These are phyloP conservation scores for Thraustochytrium striatum DNA, from an alignment of 352 stramenopile species.

Conservation along the genomic window DNA sequence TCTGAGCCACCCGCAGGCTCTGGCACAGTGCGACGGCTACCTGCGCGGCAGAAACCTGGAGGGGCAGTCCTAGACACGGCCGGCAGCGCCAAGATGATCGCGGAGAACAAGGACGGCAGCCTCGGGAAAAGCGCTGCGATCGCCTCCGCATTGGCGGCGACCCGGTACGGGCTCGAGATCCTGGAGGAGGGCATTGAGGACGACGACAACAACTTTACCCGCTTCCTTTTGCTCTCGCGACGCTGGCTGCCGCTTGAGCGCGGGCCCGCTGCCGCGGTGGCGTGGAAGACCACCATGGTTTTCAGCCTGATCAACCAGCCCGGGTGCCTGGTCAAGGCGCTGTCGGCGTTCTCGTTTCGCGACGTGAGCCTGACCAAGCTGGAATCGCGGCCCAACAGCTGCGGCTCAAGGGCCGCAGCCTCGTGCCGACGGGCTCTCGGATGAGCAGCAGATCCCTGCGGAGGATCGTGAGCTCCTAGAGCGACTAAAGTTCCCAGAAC, in stretches of 20 bases:
- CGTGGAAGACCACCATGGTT: slow-evolving; percentile 50
- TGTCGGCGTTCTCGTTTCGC: slow-evolving; percentile 43
- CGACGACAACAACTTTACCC: slow-evolving; percentile 86
- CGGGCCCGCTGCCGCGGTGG: not conserved
- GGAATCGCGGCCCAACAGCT: slow-evolving; percentile 49
- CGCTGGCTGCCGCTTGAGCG: slow-evolving; percentile 14
- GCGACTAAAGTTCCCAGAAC: not conserved
- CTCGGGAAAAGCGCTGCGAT: slow-evolving; percentile 73
- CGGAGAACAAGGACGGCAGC: slow-evolving; percentile 72
- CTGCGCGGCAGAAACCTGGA: slow-evolving; percentile 74
- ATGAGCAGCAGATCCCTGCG: slow-evolving; percentile 20
- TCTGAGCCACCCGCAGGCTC: slow-evolving; percentile 90
- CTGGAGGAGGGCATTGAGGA: slow-evolving; percentile 78
- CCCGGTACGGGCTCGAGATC: slow-evolving; percentile 86
- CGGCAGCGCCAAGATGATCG: slow-evolving; percentile 92
- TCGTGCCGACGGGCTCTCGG: not conserved
- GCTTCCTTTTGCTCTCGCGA: slow-evolving; percentile 78
- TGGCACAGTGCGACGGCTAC: slow-evolving; percentile 93
- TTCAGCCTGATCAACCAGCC: slow-evolving; percentile 51
- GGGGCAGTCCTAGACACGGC: slow-evolving; percentile 86
- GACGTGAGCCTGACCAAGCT: slow-evolving; percentile 50
- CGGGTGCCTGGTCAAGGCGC: slow-evolving; percentile 30
- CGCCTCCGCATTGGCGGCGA: slow-evolving; percentile 86
- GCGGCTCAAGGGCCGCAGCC: not conserved
- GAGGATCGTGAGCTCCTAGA: slow-evolving; percentile 26